phyloP scores from a whole-genome alignment of 2,329 filamentous ascomycete species.

The Epichloe baconii region DNA sequence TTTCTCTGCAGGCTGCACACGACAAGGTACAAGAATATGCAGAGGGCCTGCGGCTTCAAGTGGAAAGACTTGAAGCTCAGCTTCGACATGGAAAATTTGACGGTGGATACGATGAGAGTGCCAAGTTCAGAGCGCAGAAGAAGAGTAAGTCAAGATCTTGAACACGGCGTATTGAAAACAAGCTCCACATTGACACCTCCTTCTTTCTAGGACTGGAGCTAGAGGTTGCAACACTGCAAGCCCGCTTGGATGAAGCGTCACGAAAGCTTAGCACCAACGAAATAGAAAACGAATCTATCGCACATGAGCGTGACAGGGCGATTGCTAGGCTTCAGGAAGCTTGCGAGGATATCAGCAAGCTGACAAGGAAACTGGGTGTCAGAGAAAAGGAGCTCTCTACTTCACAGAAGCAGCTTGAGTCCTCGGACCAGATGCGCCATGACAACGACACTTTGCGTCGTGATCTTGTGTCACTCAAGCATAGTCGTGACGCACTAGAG shows the following conservation, averaged over 20 bases:
- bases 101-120: slow-evolving; percentile 29
- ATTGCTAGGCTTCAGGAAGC: slow-evolving; percentile 49
- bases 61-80: slow-evolving; percentile 36
- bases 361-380: slow-evolving; percentile 28
- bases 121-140: slow-evolving; percentile 38
- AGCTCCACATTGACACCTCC: background rate
- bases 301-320: slow-evolving; percentile 52
- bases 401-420: slow-evolving; percentile 28
- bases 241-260: slow-evolving; percentile 48
- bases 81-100: slow-evolving; percentile 32
- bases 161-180: no score
- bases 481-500: slow-evolving; percentile 23
- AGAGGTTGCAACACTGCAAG: slow-evolving; percentile 45
- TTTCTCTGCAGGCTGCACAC: slow-evolving; percentile 42
- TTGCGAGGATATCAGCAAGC: slow-evolving; percentile 41
- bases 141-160: slow-evolving; percentile 31
- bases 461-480: slow-evolving; percentile 27
- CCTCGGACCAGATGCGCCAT: slow-evolving; percentile 25
- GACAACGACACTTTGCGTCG: slow-evolving; percentile 27
- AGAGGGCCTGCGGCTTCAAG: slow-evolving; percentile 37
- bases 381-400: slow-evolving; percentile 30
- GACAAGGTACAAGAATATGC: slow-evolving; percentile 42
- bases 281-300: slow-evolving; percentile 48
- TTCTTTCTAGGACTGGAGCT: slow-evolving; percentile 38
- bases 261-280: slow-evolving; percentile 49